Percentiles rank a stretch among this genome's conserved stretches.
Conservation (phyloP, 495 filamentous ascomycete genomes). For the Pyronema omphalodes region DNA sequence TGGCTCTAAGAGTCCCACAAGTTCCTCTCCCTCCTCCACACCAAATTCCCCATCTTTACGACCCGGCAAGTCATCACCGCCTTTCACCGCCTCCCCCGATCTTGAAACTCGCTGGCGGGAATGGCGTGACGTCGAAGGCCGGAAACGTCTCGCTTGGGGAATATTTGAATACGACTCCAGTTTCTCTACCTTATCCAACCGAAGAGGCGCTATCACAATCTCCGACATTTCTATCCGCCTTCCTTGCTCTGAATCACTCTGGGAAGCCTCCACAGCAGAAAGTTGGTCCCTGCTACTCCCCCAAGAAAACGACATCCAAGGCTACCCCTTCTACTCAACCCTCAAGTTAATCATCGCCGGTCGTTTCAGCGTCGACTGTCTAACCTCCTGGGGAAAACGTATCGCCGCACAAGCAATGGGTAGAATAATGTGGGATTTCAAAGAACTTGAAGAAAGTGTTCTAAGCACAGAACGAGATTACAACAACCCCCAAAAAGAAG, state of each 20-base stretch:
- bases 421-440: conserved; percentile 25
- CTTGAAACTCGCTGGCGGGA: conserved; percentile 19
- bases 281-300: conserved; percentile 20
- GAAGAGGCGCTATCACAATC: conserved; percentile 24
- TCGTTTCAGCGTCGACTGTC: conserved; percentile 11
- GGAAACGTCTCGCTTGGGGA: conserved; percentile 23
- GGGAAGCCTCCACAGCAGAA: conserved; percentile 22
- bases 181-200: conserved; percentile 25
- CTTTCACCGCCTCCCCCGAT: background rate
- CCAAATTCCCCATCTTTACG: conserved; percentile 12
- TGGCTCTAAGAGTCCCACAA: conserved; percentile 10
- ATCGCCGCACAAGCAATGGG: conserved; percentile 25
- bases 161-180: conserved; percentile 26
- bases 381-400: conserved; percentile 23
- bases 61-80: background rate
- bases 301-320: conserved; percentile 6
- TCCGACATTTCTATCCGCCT: conserved; percentile 23
- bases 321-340: conserved; percentile 19
- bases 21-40: conserved; percentile 14
- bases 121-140: conserved; percentile 21
- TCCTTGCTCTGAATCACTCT: conserved; percentile 22
- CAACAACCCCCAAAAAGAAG: conserved; percentile 22
- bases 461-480: background rate
- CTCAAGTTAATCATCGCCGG: conserved; percentile 20
- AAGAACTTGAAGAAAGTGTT: conserved; percentile 24